Evolutionary conservation across 2,329 filamentous ascomycete species (phyloP).

Genomic region (Botryosphaeria dothidea): DNA sequence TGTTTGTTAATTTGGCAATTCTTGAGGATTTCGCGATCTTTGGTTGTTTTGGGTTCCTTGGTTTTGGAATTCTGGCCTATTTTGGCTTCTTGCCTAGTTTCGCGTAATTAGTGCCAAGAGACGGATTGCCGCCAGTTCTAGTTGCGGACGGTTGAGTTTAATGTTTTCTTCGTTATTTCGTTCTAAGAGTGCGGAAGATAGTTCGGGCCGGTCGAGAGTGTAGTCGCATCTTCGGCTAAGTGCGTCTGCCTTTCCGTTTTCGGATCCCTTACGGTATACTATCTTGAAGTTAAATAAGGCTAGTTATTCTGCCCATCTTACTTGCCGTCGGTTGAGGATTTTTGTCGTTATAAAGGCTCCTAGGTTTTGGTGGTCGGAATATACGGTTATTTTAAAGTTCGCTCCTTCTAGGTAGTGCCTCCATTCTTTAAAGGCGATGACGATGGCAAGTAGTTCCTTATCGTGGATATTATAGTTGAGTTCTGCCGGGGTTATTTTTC

Average conservation of each 20-base stretch:
- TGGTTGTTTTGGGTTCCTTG: no score
- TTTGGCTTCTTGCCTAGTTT: background rate
- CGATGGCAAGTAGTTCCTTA: slow-evolving; percentile 36
- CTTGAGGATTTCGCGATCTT: no score
- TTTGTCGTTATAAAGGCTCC: slow-evolving; percentile 29
- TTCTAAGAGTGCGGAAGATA: background rate
- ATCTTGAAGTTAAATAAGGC: no score
- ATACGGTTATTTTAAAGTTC: slow-evolving; percentile 23
- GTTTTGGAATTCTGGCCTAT: no score
- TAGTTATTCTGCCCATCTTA: no score
- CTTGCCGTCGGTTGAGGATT: no score
- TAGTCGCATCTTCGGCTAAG: no score
- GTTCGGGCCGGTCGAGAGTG: background rate
- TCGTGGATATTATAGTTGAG: no score
- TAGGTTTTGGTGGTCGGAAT: slow-evolving; percentile 32
- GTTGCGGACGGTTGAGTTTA: background rate
- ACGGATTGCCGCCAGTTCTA: background rate
- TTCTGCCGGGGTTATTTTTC: slow-evolving; percentile 22
- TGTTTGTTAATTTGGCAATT: no score
- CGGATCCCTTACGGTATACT: no score
- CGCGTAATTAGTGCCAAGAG: background rate
- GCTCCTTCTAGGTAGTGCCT: slow-evolving; percentile 24
- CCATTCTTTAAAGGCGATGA: slow-evolving; percentile 30
- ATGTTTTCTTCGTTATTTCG: background rate
- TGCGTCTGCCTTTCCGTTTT: no score